Base-by-base conservation (phyloP, 192 early-diverging fungal genomes). In the Coemansia sp. region DNA sequence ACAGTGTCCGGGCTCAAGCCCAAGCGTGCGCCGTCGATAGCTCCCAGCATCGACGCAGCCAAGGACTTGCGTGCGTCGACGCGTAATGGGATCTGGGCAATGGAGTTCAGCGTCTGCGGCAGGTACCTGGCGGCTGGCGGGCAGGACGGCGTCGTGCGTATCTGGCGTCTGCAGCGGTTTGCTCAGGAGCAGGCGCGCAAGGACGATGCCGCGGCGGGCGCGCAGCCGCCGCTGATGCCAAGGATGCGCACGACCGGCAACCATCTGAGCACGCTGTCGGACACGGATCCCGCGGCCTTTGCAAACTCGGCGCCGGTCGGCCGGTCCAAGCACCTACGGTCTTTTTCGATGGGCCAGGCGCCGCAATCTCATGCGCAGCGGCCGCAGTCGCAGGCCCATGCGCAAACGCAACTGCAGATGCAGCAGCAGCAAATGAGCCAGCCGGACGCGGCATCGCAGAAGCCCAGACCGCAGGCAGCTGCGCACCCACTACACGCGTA, bases 61-160 rank as follows among this genome's bases (percentile, higher is more conserved):
- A 42, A 65, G 49, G 49, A 27, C 9, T 8, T 7, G 27, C 6
- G 6, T 8, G 13, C 29, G 6, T 16, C 25, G 13, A 1, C 22
- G 22, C 34, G 36, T 22, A 69, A 65, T 7, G 83, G 89, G 0
- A 69, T 93, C 24, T 95, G 91, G 90, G 70, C 85, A 7, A 74
- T 91, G 74, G 78, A 88, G 52, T 94, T 93, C 60, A 93, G 89
- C 67, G 81, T 85, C 30, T 86, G 86, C 74, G 92, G 92, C 22
- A 72, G 73, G 64, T 94, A 89, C 67, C 58, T 94, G 60, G 92
- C 90, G n/a, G 78, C 82, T 8, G 92, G 87, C 62, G 89, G 91
- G n/a, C 88, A 92, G 65, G 85, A 87, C 72, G 83, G 82, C 58
- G 61, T 87, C 23, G 67, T 94, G 28, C 67, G 85, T 28, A 81